Evolutionary conservation across 805 yeast genomes (phyloP).

Genomic region (Blastobotrys peoriensis): DNA sequence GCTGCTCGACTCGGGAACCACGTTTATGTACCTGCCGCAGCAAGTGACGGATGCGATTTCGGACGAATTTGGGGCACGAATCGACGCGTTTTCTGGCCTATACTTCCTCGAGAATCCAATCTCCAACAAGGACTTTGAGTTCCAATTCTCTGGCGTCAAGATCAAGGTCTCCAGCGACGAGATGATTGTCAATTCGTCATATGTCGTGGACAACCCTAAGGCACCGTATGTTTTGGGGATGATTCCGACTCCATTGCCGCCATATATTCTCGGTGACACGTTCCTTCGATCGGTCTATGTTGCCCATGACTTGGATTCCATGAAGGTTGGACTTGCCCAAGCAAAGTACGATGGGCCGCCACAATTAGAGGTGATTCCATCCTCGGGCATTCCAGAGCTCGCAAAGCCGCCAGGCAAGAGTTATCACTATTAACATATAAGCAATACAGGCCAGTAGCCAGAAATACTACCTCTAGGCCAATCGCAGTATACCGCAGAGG

Average conservation of each 20-base stretch:
- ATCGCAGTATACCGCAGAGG: too few relatives aligned
- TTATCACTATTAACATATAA: too few relatives aligned
- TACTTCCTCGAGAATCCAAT: slow-evolving; percentile 13
- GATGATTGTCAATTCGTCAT: slow-evolving; percentile 14
- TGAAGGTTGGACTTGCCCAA: slow-evolving; percentile 51
- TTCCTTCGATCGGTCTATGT: slow-evolving; percentile 54
- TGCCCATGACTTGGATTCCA: slow-evolving; percentile 57
- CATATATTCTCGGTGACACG: slow-evolving; percentile 45
- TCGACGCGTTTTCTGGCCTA: slow-evolving; percentile 20
- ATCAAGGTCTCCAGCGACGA: slow-evolving; percentile 23
- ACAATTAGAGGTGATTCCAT: slow-evolving; percentile 1
- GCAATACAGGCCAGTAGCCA: too few relatives aligned
- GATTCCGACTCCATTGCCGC: slow-evolving; percentile 1
- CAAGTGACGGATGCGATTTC: slow-evolving; percentile 8
- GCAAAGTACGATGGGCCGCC: slow-evolving; percentile 21
- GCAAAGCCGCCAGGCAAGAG: background rate
- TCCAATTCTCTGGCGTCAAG: slow-evolving; percentile 21
- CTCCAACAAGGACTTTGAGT: slow-evolving; percentile 9
- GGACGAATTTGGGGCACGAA: slow-evolving; percentile 3
- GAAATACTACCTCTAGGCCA: too few relatives aligned
- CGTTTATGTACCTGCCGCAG: slow-evolving; percentile 44
- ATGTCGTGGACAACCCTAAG: slow-evolving; percentile 10
- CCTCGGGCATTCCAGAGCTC: slow-evolving; percentile 4
- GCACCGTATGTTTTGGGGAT: slow-evolving; percentile 11
- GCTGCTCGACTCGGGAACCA: slow-evolving; percentile 53